Evolutionary conservation across 306 rosid species (phyloP), one percentile per base, ranked within the genome.

Genomic region (Sesbania bispinosa): DNA sequence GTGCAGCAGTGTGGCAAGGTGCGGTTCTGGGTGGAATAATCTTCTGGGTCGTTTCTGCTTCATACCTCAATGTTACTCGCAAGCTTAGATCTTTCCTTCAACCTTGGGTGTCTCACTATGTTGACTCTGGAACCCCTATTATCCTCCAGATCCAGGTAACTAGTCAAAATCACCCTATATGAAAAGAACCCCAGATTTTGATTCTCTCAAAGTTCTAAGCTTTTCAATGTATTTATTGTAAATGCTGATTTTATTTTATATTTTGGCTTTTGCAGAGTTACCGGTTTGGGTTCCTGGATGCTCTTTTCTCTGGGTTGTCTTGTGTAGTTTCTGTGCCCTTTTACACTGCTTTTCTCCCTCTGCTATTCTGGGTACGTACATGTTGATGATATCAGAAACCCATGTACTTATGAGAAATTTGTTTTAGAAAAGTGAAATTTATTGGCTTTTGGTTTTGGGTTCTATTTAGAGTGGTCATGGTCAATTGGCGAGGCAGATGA

Each of bases 281-380:
- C 80, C 85, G 75, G 67, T 74, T 35, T 75, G 71, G 87, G 61
- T 86, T 79, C 19, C 75, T 89, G 78, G 98, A 94, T 84, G 80
- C 79, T 46, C 52, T 94, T 69, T 94, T 89, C 84, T 90, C 92
- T 36, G 89, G 63, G 7, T 36, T 94, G 80, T 91, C 95, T 14
- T 94, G 92, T 79, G 82, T 87, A 73, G 98, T 94, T 46, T 94
- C 98, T 48, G 96, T 90, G 61, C 89, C 98, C 11, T 94, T 94
- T 69, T 94, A 94, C 86, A 94, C 97, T 60, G 96, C 89, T 47
- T 94, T 94, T 88, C 96, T 94, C 58, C 98, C 98, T 78, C 74
- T 91, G 67, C 78, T 94, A 14, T 94, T 89, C 80, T 94, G 98
- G 98, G 97, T 90, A 81, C 39, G 88, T 29, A 14, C 39, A 5